Evolutionary conservation across 2,329 filamentous ascomycete genomes (phyloP), one percentile per base, ranked within the genome.

Genomic region (Plenodomus tracheiphilus): DNA sequence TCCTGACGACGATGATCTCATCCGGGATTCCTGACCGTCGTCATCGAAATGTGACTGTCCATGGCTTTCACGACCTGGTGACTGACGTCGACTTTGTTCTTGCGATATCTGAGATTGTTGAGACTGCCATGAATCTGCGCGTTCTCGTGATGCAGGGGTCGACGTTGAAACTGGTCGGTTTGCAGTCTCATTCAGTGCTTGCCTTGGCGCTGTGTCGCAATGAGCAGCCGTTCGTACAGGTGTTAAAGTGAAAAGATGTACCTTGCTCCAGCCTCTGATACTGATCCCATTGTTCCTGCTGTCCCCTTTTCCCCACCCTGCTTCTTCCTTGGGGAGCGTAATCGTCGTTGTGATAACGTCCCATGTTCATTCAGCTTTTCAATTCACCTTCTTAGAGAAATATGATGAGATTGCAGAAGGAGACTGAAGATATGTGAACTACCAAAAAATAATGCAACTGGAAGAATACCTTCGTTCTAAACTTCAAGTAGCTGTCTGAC

Each of bases 81-180:
- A 30, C 25, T 41, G 39, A 20, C 18, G 49, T 19, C 18, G 6
- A 2, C 41, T 16, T 47, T 35, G 36, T 34, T 32, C 28, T 20
- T 37, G 35, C 16, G 42, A 39, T 21, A 41, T 30, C 30, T 22
- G 13, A 10, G 43, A 30, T 20, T 32, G 28, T 32, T 20, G 36
- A n/a, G 51, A 39, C 28, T 57, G 56, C 20, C 51, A 49, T 28
- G 51, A 57, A 17, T 55, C 55, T 41, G 47, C 49, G 13, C 55
- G 47, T 41, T 49, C 51, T 36, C 55, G 58, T 10, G 43, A 47
- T 42, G 42, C 46, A 9, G 43, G 21, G 20, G 30, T 39, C 19
- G 35, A 39, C 17, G 30, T 36, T 32, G 40, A 36, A 30, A 13
- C 15, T n/a, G 34, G 41, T 22, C 47, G 32, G 9, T 43, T 45